Conservation (phyloP, 352 stramenopile genomes). For the Pythium chondricola region DNA sequence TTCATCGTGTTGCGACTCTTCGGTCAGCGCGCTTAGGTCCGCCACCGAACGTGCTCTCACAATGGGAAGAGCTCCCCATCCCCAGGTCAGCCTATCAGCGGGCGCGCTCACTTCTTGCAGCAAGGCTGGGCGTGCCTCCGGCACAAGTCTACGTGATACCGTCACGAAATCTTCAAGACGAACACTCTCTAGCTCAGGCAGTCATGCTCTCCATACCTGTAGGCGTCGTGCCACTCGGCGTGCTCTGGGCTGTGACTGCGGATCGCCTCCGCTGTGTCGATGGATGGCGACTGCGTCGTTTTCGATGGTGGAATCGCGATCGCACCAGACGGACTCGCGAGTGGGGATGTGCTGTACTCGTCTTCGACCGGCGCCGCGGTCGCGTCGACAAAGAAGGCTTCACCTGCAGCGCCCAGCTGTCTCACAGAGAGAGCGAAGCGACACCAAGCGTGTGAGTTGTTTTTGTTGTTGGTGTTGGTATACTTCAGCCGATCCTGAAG, state of each 20-base stretch:
- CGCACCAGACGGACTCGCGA: slow-evolving; percentile 31
- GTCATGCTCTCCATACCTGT: slow-evolving; percentile 12
- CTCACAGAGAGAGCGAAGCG: background rate
- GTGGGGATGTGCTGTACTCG: slow-evolving; percentile 59
- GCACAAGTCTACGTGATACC: slow-evolving; percentile 10
- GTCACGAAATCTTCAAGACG: background rate
- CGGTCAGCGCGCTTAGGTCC: slow-evolving; percentile 7
- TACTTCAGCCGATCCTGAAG: background rate
- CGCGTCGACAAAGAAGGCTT: slow-evolving; percentile 74
- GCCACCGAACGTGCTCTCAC: slow-evolving; percentile 15
- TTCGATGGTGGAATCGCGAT: background rate
- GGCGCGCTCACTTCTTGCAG: slow-evolving; percentile 6
- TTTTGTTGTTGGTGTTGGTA: too few species aligned
- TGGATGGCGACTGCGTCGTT: background rate
- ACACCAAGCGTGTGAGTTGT: background rate
- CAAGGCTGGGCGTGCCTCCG: slow-evolving; percentile 4
- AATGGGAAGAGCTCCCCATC: slow-evolving; percentile 42
- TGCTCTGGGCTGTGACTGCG: background rate
- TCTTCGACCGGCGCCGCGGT: slow-evolving; percentile 50
- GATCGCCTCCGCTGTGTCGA: background rate
- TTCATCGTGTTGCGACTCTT: slow-evolving; percentile 17
- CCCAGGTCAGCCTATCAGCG: slow-evolving; percentile 44
- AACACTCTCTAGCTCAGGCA: background rate
- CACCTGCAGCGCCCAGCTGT: slow-evolving; percentile 49
- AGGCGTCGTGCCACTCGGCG: slow-evolving; percentile 27